Conservation (phyloP, 495 filamentous ascomycete species). For the Penicillium turbatum region DNA sequence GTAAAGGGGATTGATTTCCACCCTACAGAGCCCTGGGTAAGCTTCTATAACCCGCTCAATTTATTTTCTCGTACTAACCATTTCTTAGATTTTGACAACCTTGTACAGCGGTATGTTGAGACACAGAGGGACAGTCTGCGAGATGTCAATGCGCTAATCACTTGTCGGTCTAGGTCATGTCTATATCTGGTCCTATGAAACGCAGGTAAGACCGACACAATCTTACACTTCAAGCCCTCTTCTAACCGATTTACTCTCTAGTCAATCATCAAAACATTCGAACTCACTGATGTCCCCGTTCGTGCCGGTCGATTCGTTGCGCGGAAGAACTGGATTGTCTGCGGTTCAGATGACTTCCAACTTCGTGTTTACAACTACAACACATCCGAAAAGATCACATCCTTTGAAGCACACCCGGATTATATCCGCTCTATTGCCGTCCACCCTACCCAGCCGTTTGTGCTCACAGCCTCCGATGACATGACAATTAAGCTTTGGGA, state of each 20-base stretch:
- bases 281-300: constrained; percentile 97
- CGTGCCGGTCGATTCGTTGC: constrained; percentile 95
- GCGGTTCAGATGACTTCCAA: constrained; percentile 98
- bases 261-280: constrained; percentile 97
- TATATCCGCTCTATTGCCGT: constrained; percentile 97
- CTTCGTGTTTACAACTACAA: constrained; percentile 98
- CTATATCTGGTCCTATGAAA: constrained; percentile 99
- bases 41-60: constrained; percentile 15
- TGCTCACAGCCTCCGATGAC: constrained; percentile 95
- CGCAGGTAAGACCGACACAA: constrained; percentile 55
- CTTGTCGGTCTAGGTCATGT: constrained; percentile 65
- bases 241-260: constrained; percentile 23
- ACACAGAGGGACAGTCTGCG: constrained; percentile 4
- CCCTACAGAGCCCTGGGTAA: constrained; percentile 87
- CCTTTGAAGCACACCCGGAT: constrained; percentile 97
- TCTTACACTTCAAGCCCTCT: neutral
- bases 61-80: constrained; percentile 24
- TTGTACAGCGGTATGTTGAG: constrained; percentile 77
- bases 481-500: constrained; percentile 99
- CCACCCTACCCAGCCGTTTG: constrained; percentile 94
- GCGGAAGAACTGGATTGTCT: constrained; percentile 98
- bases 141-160: constrained; percentile 25
- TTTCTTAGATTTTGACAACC: constrained; percentile 74
- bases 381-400: constrained; percentile 97
- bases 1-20: constrained; percentile 98